A percentile compares a stretch with the other conserved stretches of the same genome.
phyloP scores from a whole-genome alignment of 306 rosid species.

The Mucuna pruriens region DNA sequence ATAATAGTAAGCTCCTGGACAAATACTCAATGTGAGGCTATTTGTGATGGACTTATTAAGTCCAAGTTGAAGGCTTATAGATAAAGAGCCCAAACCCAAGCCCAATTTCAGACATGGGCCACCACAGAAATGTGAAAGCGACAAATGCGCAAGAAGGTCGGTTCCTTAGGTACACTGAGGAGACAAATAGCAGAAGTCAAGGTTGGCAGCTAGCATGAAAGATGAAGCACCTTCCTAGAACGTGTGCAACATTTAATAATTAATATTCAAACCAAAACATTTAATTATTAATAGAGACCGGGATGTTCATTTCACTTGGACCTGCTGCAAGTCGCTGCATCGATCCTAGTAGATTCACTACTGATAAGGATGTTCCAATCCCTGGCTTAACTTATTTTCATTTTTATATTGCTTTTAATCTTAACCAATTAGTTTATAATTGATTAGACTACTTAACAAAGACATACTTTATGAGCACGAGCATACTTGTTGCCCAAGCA shows the following conservation, averaged over 20 bases:
- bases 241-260: neutral
- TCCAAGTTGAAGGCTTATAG: neutral
- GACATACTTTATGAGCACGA: neutral
- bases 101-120: slow-evolving; percentile 1
- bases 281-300: neutral
- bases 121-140: neutral
- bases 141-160: neutral
- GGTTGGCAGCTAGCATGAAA: slow-evolving; percentile 35
- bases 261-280: too few relatives aligned
- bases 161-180: neutral
- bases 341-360: neutral
- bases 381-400: neutral
- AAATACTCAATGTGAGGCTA: neutral
- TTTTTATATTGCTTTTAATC: neutral
- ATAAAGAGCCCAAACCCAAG: neutral
- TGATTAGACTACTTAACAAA: neutral
- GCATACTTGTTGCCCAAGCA: slow-evolving; percentile 35
- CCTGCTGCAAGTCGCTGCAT: slow-evolving; percentile 1
- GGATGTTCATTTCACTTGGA: slow-evolving; percentile 67
- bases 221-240: slow-evolving; percentile 54
- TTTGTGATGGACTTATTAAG: neutral
- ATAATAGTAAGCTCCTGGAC: neutral
- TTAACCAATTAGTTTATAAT: neutral
- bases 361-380: slow-evolving; percentile 39
- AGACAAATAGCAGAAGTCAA: slow-evolving; percentile 36